phyloP scores from a whole-genome alignment of 192 early-diverging fungal species.

The Coemansia sp. region DNA sequence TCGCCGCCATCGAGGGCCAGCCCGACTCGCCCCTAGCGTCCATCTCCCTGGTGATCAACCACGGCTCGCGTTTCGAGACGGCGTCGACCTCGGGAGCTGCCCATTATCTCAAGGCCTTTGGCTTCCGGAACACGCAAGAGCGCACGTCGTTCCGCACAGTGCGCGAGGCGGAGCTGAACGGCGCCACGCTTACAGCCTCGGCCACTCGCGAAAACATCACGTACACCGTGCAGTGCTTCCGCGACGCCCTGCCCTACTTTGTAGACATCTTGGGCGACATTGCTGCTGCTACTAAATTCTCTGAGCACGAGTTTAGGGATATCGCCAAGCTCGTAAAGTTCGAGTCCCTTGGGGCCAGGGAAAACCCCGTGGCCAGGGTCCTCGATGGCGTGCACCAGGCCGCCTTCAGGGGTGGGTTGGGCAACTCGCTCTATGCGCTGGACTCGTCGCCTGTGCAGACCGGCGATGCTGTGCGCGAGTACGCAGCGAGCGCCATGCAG shows the following conservation, averaged over 20 bases:
- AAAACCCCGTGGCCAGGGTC: slow-evolving; percentile 63
- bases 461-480: slow-evolving; percentile 69
- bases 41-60: slow-evolving; percentile 83
- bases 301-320: slow-evolving; percentile 84
- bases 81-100: slow-evolving; percentile 73
- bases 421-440: slow-evolving; percentile 88
- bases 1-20: slow-evolving; percentile 21
- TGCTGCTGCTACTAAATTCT: slow-evolving; percentile 75
- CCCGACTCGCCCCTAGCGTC: slow-evolving; percentile 62
- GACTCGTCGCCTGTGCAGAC: slow-evolving; percentile 61
- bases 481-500: slow-evolving; percentile 68
- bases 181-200: slow-evolving; percentile 77
- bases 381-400: slow-evolving; percentile 81
- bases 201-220: slow-evolving; percentile 81
- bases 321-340: slow-evolving; percentile 60
- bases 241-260: slow-evolving; percentile 79
- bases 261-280: slow-evolving; percentile 80
- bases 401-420: slow-evolving; percentile 92
- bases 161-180: slow-evolving; percentile 90
- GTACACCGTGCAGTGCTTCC: slow-evolving; percentile 86
- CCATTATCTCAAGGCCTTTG: slow-evolving; percentile 86
- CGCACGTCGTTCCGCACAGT: slow-evolving; percentile 83
- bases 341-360: slow-evolving; percentile 65
- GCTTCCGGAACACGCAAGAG: slow-evolving; percentile 78
- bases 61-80: slow-evolving; percentile 84